These are phyloP conservation scores for Grosmannia penicillata DNA, from an alignment of 2,329 filamentous ascomycete genomes.

Conservation along the genomic window DNA sequence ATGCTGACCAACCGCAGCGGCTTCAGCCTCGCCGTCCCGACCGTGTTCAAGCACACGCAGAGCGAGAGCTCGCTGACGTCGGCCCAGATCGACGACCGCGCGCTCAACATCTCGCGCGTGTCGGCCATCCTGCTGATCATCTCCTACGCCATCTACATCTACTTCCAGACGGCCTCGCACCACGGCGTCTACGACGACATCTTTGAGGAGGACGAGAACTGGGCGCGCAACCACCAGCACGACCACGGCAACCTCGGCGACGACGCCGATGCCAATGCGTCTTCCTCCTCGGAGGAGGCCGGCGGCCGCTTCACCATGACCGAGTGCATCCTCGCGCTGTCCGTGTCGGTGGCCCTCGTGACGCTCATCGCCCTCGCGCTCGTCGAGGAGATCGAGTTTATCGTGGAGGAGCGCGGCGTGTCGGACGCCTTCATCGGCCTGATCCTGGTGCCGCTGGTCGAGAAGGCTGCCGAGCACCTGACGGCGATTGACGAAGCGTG, in stretches of 20 bases:
- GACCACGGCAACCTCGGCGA: slow-evolving; percentile 51
- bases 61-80: slow-evolving; percentile 12
- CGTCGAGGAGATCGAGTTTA: slow-evolving; percentile 54
- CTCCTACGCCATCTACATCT: slow-evolving; percentile 51
- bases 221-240: slow-evolving; percentile 18
- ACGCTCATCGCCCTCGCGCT: slow-evolving; percentile 60
- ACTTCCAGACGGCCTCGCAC: slow-evolving; percentile 64
- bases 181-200: slow-evolving; percentile 64
- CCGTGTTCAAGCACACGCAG: slow-evolving; percentile 39
- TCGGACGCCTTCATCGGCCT: slow-evolving; percentile 47
- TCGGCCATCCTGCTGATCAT: slow-evolving; percentile 57
- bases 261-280: slow-evolving; percentile 38
- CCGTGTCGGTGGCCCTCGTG: slow-evolving; percentile 51
- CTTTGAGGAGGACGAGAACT: slow-evolving; percentile 51
- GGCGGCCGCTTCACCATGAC: slow-evolving; percentile 50
- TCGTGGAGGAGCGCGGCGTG: slow-evolving; percentile 28
- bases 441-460: slow-evolving; percentile 67
- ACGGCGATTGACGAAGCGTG: slow-evolving; percentile 68
- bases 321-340: slow-evolving; percentile 53
- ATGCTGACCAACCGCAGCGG: slow-evolving; percentile 18
- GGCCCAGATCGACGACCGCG: slow-evolving; percentile 31
- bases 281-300: neutral
- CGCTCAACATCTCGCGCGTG: slow-evolving; percentile 53
- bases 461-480: slow-evolving; percentile 76
- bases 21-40: slow-evolving; percentile 34